Base-by-base conservation (phyloP, 1,139 yeast genomes). In the Starmera stellimalicola region DNA sequence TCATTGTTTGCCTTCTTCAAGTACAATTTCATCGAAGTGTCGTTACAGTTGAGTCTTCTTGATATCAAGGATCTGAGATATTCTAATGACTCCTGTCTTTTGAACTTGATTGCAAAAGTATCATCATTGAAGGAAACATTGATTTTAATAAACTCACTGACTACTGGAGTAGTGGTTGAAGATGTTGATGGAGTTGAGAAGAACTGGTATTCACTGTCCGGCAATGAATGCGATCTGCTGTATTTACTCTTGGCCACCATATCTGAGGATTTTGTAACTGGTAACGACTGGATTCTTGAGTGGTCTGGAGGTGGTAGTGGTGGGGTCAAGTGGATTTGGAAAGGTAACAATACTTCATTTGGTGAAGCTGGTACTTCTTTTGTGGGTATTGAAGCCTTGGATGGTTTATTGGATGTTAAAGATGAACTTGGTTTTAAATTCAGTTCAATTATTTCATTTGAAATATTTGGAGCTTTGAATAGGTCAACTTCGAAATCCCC, bases 401-500 rank as follows among this genome's bases (percentile, higher is more conserved):
- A n/a, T n/a, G n/a, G n/a, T n/a, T n/a, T n/a, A n/a, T n/a, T n/a
- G n/a, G n/a, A n/a, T n/a, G n/a, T n/a, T n/a, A n/a, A n/a, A n/a
- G n/a, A n/a, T n/a, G n/a, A n/a, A n/a, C n/a, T n/a, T n/a, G 53
- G 53, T 23, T 36, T 37, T 23, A 49, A 31, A 2, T 39, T 18
- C n/a, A 37, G 37, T 29, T 48, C 52, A 14, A 48, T 41, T 4
- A 37, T 36, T 16, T 45, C 46, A 27, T 37, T 39, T 8, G 47
- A 22, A 22, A 22, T 32, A 6, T 36, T 34, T 9, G 29, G 32
- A 7, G 42, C 44, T 7, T 32, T 32, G 4, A 26, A 15, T 3
- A 26, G 8, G 12, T 44, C 33, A 18, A 29, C 26, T 26, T 52
- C 55, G 14, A 47, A 33, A 32, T 52, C 57, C 8, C 56, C 55